phyloP scores from a whole-genome alignment of 768 basidiomycete genomes.

The Brasilioporus rufonigricans region DNA sequence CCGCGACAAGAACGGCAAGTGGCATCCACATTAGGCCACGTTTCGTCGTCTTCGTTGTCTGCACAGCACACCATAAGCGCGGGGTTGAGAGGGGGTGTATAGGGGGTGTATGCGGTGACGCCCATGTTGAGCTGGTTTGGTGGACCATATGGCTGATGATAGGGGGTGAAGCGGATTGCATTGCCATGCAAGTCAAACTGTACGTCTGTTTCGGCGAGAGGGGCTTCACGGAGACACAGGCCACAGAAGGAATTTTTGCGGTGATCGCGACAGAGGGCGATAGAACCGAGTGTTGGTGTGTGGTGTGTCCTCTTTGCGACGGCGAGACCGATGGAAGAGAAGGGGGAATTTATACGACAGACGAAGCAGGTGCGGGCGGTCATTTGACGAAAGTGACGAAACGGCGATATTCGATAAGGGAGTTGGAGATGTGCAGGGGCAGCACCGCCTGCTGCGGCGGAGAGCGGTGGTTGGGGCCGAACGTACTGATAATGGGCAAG shows the following conservation, averaged over 20 bases:
- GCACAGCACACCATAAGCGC: slow-evolving; percentile 45
- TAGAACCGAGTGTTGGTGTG: slow-evolving; percentile 43
- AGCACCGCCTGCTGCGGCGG: slow-evolving; percentile 30
- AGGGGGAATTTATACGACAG: slow-evolving; percentile 67
- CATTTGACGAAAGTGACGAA: slow-evolving; percentile 63
- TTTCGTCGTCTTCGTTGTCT: slow-evolving; percentile 73
- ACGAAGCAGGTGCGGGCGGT: slow-evolving; percentile 54
- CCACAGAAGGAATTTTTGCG: slow-evolving; percentile 63
- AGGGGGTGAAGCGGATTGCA: slow-evolving; percentile 29
- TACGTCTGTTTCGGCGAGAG: slow-evolving; percentile 40
- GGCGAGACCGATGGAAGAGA: slow-evolving; percentile 48
- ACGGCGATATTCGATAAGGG: slow-evolving; percentile 45
- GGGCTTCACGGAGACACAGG: slow-evolving; percentile 64
- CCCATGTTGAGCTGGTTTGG: slow-evolving; percentile 18
- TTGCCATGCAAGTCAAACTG: slow-evolving; percentile 35
- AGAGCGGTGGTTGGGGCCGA: slow-evolving; percentile 35
- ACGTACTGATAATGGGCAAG: slow-evolving; percentile 49
- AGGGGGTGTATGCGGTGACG: slow-evolving; percentile 26
- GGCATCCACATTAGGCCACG: slow-evolving; percentile 61
- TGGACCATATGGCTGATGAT: slow-evolving; percentile 31
- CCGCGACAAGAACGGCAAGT: slow-evolving; percentile 67
- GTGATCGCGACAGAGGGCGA: slow-evolving; percentile 64
- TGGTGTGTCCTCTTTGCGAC: slow-evolving; percentile 44
- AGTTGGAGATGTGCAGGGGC: slow-evolving; percentile 33
- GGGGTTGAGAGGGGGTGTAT: slow-evolving; percentile 23